Evolutionary conservation across 1,284 basidiomycete genomes (phyloP).

Genomic region (Paramarasmius palmivorus): DNA sequence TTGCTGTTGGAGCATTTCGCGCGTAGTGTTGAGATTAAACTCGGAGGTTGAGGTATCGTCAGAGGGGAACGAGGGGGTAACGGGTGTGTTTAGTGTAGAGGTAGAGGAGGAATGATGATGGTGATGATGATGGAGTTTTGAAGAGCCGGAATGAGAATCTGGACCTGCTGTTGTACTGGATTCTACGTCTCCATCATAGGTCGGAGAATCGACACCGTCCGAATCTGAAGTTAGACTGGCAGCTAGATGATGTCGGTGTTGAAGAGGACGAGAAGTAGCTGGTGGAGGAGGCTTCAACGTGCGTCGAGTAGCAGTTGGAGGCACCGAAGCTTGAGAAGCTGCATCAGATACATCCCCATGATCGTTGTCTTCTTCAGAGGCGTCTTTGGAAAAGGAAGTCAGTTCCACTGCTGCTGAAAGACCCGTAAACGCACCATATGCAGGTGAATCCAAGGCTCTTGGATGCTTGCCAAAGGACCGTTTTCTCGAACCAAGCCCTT

Average conservation of each 20-base stretch:
- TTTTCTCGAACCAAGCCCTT: constrained; percentile 1
- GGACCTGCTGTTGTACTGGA: constrained; percentile 65
- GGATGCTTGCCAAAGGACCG: constrained; percentile 3
- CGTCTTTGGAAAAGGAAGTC: not conserved
- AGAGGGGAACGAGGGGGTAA: constrained; percentile 29
- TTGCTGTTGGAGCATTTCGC: constrained; percentile 7
- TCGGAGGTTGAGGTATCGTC: constrained; percentile 22
- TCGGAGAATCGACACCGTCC: constrained; percentile 77
- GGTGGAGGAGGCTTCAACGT: constrained; percentile 27
- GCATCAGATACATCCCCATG: constrained; percentile 22
- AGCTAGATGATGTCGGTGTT: constrained; percentile 51
- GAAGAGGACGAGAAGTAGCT: constrained; percentile 23
- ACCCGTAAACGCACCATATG: not conserved
- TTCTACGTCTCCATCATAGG: constrained; percentile 90
- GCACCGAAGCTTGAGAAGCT: constrained; percentile 12
- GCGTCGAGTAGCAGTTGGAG: constrained; percentile 16
- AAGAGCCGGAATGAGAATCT: constrained; percentile 29
- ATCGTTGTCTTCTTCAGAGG: constrained; percentile 21
- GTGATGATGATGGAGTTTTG: constrained; percentile 31
- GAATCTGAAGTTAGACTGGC: constrained; percentile 63
- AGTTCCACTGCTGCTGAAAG: not conserved
- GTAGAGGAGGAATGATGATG: constrained; percentile 45
- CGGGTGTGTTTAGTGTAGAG: constrained; percentile 52
- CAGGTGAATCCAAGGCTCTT: constrained; percentile 1
- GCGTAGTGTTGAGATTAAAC: not conserved